Evolutionary conservation across 2,329 filamentous ascomycete species (phyloP), one percentile per base, ranked within the genome.

Genomic region (Hawksworthiomyces lignivorus): DNA sequence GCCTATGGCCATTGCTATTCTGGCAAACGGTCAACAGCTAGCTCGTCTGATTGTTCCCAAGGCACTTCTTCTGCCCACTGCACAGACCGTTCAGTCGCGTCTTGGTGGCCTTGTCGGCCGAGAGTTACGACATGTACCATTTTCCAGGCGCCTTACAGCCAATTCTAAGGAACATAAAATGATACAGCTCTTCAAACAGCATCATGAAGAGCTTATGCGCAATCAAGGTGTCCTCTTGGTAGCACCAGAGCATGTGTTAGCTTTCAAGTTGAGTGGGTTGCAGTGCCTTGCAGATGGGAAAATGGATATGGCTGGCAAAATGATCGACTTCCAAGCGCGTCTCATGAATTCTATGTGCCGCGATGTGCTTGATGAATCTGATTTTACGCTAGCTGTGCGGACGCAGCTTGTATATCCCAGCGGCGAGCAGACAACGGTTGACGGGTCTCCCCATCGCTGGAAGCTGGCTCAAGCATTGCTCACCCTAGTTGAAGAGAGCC

Each of bases 281-380:
- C 77, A 84, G 48, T 65, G 68, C 2, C 54, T 82, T 0, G 66
- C 69, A 0, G 72, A 80, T 35, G 56, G 57, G 65, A 3, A 41
- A 64, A 0, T 39, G 55, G 59, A 70, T 26, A 70, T 72, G 0
- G 53, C 49, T 0, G 8, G 10, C 3, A 51, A 49, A 1, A 75
- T 84, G 67, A 59, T 80, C 3, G 54, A 57, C 0, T 63, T 67
- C 0, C 73, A 82, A 21, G 44, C 55, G 0, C 75, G 70, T 62
- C 53, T 84, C 6, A 60, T 71, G 3, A 10, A 15, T 5, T 44
- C 46, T 0, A 52, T 61, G 2, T 72, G 67, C 3, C 67, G 80
- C 0, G 80, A 86, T 51, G 63, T 85, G 0, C 57, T 85, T 0
- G 81, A 85, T 47, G 81, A 85, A 51, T 80, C 69, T 3, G 75